Base-by-base conservation (phyloP, 1,284 basidiomycete genomes). In the Leccinum angustisporum region DNA sequence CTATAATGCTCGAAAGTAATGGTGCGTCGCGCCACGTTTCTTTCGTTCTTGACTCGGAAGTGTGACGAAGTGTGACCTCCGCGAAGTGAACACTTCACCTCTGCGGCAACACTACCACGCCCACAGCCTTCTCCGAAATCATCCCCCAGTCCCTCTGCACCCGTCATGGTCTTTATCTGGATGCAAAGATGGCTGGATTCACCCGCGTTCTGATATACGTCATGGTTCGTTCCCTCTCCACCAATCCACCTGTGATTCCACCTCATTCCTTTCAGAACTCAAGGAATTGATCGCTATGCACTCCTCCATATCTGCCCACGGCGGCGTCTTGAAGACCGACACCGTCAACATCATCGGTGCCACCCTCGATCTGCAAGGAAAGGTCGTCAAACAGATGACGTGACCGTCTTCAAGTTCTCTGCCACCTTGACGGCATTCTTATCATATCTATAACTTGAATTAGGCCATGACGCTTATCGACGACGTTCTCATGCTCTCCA, bases 311-410 rank as follows among this genome's bases (percentile, higher is more conserved):
- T 84, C 81, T 18, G 75, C 83, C 8, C 82, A 83, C 13, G 86
- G 86, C 3, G 90, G 89, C 21, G 88, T 91, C 68, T 75, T 91
- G 40, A 86, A 87, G 67, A 80, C 81, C 3, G 90, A 91, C 68
- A 91, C 90, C 0, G 86, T 91, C 54, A 86, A 83, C 4, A 91
- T 92, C 68, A 89, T 91, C 34, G 88, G 88, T 16, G 86, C 87
- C 4, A 90, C 90, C 0, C 81, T 92, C 31, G 88, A 90, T 67
- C 71, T 91, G 10, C 88, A 91, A 66, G 85, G 85, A 66, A 91
- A 91, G 72, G 76, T 80, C 9, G 85, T 85, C 31, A 77, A 77
- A 68, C 80, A 83, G 67, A 81, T 85, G n/a, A 51, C 33, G 48
- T 21, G 0, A n/a, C 10, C n/a, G 2, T 34, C 13, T 48, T 2